These are phyloP conservation scores for Aspergillus nomiae DNA, from an alignment of 2,329 filamentous ascomycete species.

Conservation along the genomic window DNA sequence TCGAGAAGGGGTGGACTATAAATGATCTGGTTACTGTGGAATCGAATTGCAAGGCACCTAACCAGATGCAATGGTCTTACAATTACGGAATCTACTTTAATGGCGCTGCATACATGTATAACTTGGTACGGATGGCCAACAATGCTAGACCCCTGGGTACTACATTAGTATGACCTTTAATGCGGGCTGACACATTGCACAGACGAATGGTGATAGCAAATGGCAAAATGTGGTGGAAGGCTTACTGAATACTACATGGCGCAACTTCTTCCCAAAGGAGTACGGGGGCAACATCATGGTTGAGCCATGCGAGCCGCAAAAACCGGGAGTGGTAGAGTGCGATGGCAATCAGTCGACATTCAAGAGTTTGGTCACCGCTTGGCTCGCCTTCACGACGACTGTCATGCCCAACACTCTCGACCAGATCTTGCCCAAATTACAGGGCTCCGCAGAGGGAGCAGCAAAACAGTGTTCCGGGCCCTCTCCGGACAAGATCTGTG, in stretches of 20 bases:
- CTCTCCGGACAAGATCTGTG: constrained; percentile 41
- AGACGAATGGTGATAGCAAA: constrained; percentile 39
- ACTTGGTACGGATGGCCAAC: constrained; percentile 42
- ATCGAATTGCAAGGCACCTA: constrained; percentile 53
- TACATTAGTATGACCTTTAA: neutral
- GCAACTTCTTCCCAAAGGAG: constrained; percentile 51
- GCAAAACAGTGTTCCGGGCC: constrained; percentile 39
- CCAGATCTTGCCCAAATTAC: constrained; percentile 55
- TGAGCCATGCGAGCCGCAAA: constrained; percentile 53
- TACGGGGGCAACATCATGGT: constrained; percentile 23
- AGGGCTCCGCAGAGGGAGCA: constrained; percentile 56
- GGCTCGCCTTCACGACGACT: constrained; percentile 58
- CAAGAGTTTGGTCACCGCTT: constrained; percentile 66
- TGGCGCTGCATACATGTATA: constrained; percentile 61
- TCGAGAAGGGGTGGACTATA: constrained; percentile 49
- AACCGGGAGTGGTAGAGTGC: neutral
- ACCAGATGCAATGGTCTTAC: constrained; percentile 60
- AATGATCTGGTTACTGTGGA: constrained; percentile 58
- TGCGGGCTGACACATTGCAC: neutral
- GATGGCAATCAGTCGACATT: constrained; percentile 61
- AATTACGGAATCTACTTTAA: constrained; percentile 59
- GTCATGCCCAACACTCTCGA: constrained; percentile 59
- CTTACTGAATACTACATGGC: constrained; percentile 54
- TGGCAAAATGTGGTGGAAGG: constrained; percentile 58
- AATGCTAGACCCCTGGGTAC: neutral